These are phyloP conservation scores for Fusarium longipes DNA, from an alignment of 2,329 filamentous ascomycete genomes.

Conservation along the genomic window DNA sequence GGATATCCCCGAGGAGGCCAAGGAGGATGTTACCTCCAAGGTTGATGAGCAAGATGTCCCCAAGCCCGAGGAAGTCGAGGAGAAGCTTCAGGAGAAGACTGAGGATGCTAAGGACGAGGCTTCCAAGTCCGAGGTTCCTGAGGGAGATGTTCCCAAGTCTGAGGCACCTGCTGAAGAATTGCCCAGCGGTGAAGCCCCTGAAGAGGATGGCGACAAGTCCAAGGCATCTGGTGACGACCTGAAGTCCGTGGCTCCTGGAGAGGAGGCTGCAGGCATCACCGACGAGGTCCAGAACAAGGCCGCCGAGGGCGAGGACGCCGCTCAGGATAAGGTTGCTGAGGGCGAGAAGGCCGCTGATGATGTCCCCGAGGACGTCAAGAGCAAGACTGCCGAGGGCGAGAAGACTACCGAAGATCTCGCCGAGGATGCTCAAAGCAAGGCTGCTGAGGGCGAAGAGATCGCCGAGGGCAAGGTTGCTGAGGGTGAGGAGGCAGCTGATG, in stretches of 20 bases:
- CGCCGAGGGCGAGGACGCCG: slow-evolving; percentile 8
- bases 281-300: slow-evolving; percentile 40
- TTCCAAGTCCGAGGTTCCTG: slow-evolving; percentile 35
- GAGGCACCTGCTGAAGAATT: slow-evolving; percentile 15
- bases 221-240: slow-evolving; percentile 33
- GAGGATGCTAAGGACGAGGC: slow-evolving; percentile 42
- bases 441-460: slow-evolving; percentile 8
- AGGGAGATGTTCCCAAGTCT: slow-evolving; percentile 24
- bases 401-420: not conserved
- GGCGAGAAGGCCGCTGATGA: slow-evolving; percentile 8
- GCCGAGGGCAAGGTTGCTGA: slow-evolving; percentile 44
- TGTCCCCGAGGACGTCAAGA: slow-evolving; percentile 9
- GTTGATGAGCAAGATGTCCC: slow-evolving; percentile 32
- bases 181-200: not conserved
- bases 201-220: slow-evolving; percentile 28
- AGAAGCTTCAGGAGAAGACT: slow-evolving; percentile 29
- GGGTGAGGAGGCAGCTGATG: slow-evolving; percentile 3
- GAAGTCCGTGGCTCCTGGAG: slow-evolving; percentile 58
- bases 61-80: slow-evolving; percentile 24
- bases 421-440: not conserved
- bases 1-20: slow-evolving; percentile 29
- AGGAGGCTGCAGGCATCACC: slow-evolving; percentile 48
- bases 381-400: slow-evolving; percentile 16
- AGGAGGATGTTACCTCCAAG: slow-evolving; percentile 30
- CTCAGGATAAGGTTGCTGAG: slow-evolving; percentile 44